Percentiles rank a stretch among this genome's conserved stretches.
These are phyloP conservation scores for Magnolia changhungtana DNA, from an alignment of 164 flowering plant species.

Conservation along the genomic window DNA sequence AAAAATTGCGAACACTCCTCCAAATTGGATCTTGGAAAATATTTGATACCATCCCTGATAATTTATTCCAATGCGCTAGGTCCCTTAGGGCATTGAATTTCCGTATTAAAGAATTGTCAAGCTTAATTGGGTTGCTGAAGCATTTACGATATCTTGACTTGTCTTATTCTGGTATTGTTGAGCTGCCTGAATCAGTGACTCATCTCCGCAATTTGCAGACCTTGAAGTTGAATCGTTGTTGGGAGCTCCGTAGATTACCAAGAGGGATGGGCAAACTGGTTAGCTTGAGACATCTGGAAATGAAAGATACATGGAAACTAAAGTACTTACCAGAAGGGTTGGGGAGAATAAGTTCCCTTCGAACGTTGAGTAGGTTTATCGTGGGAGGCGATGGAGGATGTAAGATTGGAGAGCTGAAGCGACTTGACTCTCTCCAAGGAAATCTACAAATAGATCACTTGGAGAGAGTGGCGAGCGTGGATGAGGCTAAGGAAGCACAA, in stretches of 20 bases:
- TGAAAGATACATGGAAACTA: not conserved
- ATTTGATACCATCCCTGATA: not conserved
- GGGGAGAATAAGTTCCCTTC: not conserved
- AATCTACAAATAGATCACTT: no score
- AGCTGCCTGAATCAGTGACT: constrained; percentile 18
- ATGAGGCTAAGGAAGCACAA: no score
- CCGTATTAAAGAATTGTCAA: not conserved
- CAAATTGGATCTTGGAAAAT: no score
- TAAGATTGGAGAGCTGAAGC: no score
- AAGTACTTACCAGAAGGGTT: not conserved
- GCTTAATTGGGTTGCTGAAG: not conserved
- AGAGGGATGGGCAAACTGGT: not conserved
- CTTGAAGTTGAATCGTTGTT: constrained; percentile 14
- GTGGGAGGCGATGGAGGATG: no score
- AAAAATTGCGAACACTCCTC: no score
- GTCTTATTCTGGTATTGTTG: not conserved
- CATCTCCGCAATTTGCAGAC: constrained; percentile 2
- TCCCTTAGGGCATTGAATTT: constrained; percentile 6
- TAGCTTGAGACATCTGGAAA: constrained; percentile 8
- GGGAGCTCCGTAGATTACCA: not conserved
- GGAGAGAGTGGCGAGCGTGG: no score
- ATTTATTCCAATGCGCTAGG: not conserved
- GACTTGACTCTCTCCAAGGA: no score
- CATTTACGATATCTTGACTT: constrained; percentile 11
- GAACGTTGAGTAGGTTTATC: not conserved